A percentile compares a stretch with the other conserved stretches of the same genome.
These are phyloP conservation scores for Cymbidium sinense DNA, from an alignment of 106 monocot species.

Conservation along the genomic window DNA sequence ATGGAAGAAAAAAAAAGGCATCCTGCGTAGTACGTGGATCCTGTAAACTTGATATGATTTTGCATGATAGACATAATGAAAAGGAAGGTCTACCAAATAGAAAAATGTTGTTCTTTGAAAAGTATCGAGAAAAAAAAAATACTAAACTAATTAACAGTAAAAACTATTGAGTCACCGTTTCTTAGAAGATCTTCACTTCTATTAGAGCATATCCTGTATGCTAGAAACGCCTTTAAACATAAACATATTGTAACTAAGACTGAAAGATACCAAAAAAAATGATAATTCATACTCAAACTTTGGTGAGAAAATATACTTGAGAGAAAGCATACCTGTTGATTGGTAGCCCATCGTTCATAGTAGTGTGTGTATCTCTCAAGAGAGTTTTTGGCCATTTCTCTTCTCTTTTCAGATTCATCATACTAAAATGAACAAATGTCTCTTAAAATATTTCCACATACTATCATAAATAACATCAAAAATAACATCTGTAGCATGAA, in stretches of 20 bases:
- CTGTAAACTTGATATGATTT: not conserved
- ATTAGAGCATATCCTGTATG: not conserved
- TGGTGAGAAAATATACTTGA: conserved; percentile 4
- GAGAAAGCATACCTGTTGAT: conserved; percentile 47
- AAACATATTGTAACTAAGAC: not conserved
- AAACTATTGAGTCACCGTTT: not conserved
- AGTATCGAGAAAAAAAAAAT: not conserved
- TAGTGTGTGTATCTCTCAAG: conserved; percentile 94
- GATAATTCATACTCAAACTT: not conserved
- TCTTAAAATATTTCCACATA: not conserved
- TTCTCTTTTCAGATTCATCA: conserved; percentile 88
- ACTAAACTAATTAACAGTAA: not conserved
- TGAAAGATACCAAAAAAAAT: not conserved
- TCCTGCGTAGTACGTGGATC: not conserved
- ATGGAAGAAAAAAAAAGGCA: not conserved
- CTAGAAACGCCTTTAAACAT: not conserved
- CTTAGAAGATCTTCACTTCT: not conserved
- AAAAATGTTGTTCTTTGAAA: not conserved
- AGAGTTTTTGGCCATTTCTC: conserved; percentile 92
- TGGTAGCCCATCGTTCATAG: conserved; percentile 92
- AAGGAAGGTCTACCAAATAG: not conserved
- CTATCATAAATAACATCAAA: not conserved
- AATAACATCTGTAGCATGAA: conserved; percentile 3
- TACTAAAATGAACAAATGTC: conserved; percentile 38
- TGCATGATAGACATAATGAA: not conserved